Evolutionary conservation across 2,329 filamentous ascomycete genomes (phyloP).

Genomic region (Stemphylium beticola): DNA sequence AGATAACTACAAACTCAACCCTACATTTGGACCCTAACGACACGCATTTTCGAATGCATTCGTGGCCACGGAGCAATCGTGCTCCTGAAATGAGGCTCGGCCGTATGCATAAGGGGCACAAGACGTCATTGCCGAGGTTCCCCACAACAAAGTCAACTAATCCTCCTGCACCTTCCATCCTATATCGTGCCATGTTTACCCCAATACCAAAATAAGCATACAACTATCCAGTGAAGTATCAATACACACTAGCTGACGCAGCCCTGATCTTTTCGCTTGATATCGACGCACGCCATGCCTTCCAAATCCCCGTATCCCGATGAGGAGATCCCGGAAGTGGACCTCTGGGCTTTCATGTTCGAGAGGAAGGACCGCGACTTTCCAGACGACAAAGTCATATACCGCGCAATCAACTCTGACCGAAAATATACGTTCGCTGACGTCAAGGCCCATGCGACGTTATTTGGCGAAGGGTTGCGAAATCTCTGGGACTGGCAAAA

Average conservation of each 20-base stretch:
- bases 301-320: constrained; percentile 32
- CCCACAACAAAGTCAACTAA: neutral
- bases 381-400: constrained; percentile 32
- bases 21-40: no score
- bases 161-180: neutral
- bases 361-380: constrained; percentile 30
- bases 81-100: neutral
- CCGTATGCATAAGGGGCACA: neutral
- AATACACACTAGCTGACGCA: neutral
- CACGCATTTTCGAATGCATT: no score
- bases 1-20: no score
- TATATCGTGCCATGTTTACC: neutral
- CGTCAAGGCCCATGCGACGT: constrained; percentile 66
- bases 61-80: no score
- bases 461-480: constrained; percentile 79
- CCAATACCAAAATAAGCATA: neutral
- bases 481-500: constrained; percentile 77
- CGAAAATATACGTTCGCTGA: constrained; percentile 70
- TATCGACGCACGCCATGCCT: constrained; percentile 17
- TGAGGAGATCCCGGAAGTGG: constrained; percentile 26
- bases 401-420: constrained; percentile 25
- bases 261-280: neutral
- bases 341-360: constrained; percentile 34
- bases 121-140: constrained; percentile 6
- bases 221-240: neutral